A percentile compares a stretch with the other conserved stretches of the same genome.
Conservation (phyloP, 78 protist genomes). For the Pigoraptor vietnamica region DNA sequence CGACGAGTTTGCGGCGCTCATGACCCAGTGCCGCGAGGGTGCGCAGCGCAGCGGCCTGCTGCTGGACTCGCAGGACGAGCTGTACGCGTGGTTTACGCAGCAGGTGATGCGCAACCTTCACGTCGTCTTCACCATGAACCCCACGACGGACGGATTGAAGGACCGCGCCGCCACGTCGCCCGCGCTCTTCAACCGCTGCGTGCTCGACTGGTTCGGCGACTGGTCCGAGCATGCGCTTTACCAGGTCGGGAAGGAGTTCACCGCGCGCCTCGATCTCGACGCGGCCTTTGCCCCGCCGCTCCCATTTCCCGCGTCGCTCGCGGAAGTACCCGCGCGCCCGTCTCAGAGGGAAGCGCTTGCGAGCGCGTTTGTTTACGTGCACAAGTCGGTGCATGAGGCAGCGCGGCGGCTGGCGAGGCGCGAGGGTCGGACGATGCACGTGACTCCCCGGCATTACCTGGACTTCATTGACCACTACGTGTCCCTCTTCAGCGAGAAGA, state of each 20-base stretch:
- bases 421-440: slow-evolving; percentile 50
- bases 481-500: slow-evolving; percentile 19
- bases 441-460: slow-evolving; percentile 75
- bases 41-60: slow-evolving; percentile 57
- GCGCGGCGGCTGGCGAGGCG: slow-evolving; percentile 7
- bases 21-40: slow-evolving; percentile 20
- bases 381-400: neutral
- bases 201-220: slow-evolving; percentile 83
- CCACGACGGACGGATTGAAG: slow-evolving; percentile 68
- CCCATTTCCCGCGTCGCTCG: neutral
- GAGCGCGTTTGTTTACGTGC: neutral
- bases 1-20: slow-evolving; percentile 62
- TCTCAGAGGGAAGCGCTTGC: slow-evolving; percentile 40
- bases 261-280: slow-evolving; percentile 70
- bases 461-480: slow-evolving; percentile 55
- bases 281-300: slow-evolving; percentile 16
- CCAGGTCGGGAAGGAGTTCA: slow-evolving; percentile 85
- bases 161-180: slow-evolving; percentile 79
- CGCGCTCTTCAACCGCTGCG: slow-evolving; percentile 73
- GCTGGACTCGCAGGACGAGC: neutral
- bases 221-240: slow-evolving; percentile 88
- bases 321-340: neutral
- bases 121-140: slow-evolving; percentile 76
- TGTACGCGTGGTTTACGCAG: neutral
- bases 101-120: slow-evolving; percentile 66